Evolutionary conservation across 2,329 filamentous ascomycete species (phyloP).

Genomic region (Epichloe bromicola): DNA sequence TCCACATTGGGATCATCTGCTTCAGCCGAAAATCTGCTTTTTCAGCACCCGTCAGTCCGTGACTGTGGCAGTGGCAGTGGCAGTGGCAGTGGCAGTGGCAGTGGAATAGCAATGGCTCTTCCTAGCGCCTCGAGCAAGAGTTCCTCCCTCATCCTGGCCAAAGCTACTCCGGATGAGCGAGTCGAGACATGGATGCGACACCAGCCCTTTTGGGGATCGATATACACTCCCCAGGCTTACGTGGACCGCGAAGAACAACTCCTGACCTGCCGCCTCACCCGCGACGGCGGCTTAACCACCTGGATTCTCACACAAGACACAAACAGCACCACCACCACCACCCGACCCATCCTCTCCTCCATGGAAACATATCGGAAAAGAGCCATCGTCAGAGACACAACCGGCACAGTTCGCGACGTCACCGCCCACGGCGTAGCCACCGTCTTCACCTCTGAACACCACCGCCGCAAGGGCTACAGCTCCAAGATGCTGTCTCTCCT

Average conservation of each 20-base stretch:
- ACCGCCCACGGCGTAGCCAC: slow-evolving; percentile 64
- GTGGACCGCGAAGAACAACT: slow-evolving; percentile 46
- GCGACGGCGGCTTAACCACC: slow-evolving; percentile 43
- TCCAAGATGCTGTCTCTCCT: slow-evolving; percentile 61
- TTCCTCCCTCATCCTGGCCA: slow-evolving; percentile 27
- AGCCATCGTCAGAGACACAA: slow-evolving; percentile 31
- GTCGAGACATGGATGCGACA: slow-evolving; percentile 41
- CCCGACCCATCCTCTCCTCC: slow-evolving; percentile 45
- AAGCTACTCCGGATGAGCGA: slow-evolving; percentile 44
- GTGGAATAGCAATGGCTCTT: neutral
- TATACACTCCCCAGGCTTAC: slow-evolving; percentile 42
- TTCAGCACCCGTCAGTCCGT: too few species aligned
- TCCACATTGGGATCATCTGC: too few species aligned
- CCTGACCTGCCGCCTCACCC: slow-evolving; percentile 42
- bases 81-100: neutral
- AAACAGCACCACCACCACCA: slow-evolving; percentile 10
- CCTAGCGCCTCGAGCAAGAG: neutral
- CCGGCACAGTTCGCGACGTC: slow-evolving; percentile 33
- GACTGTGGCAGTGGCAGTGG: too few species aligned
- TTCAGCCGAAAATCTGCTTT: too few species aligned
- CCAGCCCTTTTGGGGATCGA: slow-evolving; percentile 44
- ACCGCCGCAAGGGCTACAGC: slow-evolving; percentile 63
- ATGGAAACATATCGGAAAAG: slow-evolving; percentile 53
- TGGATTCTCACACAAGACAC: slow-evolving; percentile 45
- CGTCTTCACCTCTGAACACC: slow-evolving; percentile 60